Evolutionary conservation across 306 rosid species (phyloP).

Genomic region (Malus asiatica): DNA sequence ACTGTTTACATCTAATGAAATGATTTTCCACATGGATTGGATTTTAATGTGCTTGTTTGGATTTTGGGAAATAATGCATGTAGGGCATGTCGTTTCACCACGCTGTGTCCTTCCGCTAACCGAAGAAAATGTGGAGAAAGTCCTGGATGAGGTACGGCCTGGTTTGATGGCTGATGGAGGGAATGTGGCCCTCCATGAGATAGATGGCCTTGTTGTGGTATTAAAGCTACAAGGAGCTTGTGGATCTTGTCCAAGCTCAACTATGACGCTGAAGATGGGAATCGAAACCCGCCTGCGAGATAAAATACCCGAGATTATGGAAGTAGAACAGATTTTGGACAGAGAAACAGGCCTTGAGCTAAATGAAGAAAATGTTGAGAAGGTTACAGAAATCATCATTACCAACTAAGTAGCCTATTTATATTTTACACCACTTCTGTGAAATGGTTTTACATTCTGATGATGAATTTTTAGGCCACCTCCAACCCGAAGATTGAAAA

Average conservation of each 20-base stretch:
- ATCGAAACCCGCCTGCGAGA: conserved; percentile 83
- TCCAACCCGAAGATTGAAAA: no score
- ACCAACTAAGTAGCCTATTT: not conserved
- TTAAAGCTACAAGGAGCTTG: conserved; percentile 96
- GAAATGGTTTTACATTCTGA: not conserved
- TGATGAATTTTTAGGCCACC: no score
- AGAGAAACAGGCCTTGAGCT: conserved; percentile 83
- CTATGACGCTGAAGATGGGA: conserved; percentile 95
- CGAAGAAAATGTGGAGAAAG: conserved; percentile 92
- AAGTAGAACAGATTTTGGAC: conserved; percentile 81
- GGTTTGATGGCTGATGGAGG: conserved; percentile 96
- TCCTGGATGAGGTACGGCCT: conserved; percentile 94
- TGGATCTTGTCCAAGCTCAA: conserved; percentile 94
- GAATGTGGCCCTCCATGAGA: conserved; percentile 89
- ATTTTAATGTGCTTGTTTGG: not conserved
- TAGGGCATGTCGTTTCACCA: conserved; percentile 71
- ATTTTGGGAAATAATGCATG: not conserved
- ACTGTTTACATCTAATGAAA: no score
- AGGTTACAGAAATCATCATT: conserved; percentile 30
- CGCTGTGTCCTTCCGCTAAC: conserved; percentile 74
- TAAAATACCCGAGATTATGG: conserved; percentile 87
- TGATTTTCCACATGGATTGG: no score
- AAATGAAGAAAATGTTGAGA: conserved; percentile 75
- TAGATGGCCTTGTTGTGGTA: conserved; percentile 89
- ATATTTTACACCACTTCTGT: not conserved